A percentile compares a stretch with the other conserved stretches of the same genome.
Evolutionary conservation across 106 monocot genomes (phyloP).

Genomic region (Dendrobium chrysotoxum): DNA sequence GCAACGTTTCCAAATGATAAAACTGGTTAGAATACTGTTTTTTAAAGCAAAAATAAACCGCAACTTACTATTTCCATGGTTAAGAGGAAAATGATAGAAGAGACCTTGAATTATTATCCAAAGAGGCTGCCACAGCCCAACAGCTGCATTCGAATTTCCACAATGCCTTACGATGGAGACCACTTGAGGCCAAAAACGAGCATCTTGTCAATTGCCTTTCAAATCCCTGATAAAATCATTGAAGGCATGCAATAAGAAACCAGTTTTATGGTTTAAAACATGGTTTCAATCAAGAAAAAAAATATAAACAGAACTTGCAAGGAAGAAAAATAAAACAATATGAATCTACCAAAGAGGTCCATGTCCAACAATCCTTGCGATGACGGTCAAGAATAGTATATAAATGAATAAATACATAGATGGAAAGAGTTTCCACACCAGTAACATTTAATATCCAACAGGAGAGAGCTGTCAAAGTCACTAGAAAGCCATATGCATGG

Average conservation of each 20-base stretch:
- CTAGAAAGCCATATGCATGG: not conserved
- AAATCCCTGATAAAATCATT: slow-evolving; percentile 10
- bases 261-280: not conserved
- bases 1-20: not conserved
- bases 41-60: not conserved
- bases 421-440: not conserved
- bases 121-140: slow-evolving; percentile 14
- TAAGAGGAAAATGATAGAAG: slow-evolving; percentile 3
- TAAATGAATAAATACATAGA: not conserved
- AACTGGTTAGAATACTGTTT: not conserved
- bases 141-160: slow-evolving; percentile 79
- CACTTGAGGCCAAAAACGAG: slow-evolving; percentile 31
- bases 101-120: slow-evolving; percentile 33
- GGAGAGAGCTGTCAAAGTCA: not conserved
- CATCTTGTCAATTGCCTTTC: slow-evolving; percentile 28
- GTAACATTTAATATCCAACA: not conserved
- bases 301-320: not conserved
- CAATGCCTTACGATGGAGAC: slow-evolving; percentile 45
- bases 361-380: not conserved
- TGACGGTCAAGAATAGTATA: not conserved
- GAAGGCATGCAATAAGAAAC: slow-evolving; percentile 2
- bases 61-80: not conserved
- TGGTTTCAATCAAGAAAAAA: slow-evolving; percentile 1
- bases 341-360: not conserved
- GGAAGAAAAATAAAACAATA: not conserved